Evolutionary conservation across 2,329 filamentous ascomycete species (phyloP).

Genomic region (Fusarium stilboides): DNA sequence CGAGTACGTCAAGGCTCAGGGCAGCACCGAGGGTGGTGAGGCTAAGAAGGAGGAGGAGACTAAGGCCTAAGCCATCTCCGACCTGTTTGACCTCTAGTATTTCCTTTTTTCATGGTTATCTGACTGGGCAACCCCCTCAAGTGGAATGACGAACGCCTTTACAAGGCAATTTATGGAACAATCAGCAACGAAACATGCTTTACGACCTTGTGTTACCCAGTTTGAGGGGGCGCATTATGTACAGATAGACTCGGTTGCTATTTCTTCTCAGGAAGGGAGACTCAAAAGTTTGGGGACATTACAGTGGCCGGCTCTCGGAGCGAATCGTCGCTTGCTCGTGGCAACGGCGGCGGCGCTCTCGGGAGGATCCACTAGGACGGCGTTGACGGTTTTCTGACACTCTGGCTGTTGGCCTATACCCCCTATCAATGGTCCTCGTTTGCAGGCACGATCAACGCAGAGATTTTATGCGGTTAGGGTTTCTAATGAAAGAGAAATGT

Average conservation of each 20-base stretch:
- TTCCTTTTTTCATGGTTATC: constrained; percentile 52
- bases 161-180: constrained; percentile 46
- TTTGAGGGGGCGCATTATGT: constrained; percentile 55
- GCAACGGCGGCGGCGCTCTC: constrained; percentile 45
- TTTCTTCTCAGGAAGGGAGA: constrained; percentile 56
- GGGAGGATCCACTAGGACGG: constrained; percentile 55
- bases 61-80: constrained; percentile 56
- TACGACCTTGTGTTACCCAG: constrained; percentile 49
- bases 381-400: constrained; percentile 61
- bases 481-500: constrained; percentile 56
- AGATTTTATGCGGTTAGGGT: constrained; percentile 55
- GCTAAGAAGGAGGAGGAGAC: constrained; percentile 66
- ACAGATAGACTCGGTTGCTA: constrained; percentile 61
- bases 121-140: constrained; percentile 49
- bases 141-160: constrained; percentile 46
- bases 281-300: constrained; percentile 55
- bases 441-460: constrained; percentile 56
- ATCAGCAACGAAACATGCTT: constrained; percentile 49
- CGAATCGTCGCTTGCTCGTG: constrained; percentile 40
- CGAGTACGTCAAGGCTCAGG: constrained; percentile 95
- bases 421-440: constrained; percentile 55
- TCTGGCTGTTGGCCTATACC: constrained; percentile 61
- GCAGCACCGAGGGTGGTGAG: constrained; percentile 58
- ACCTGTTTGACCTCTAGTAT: constrained; percentile 35
- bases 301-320: constrained; percentile 48